These are phyloP conservation scores for Pyrus communis DNA, from an alignment of 306 rosid genomes.

Conservation along the genomic window DNA sequence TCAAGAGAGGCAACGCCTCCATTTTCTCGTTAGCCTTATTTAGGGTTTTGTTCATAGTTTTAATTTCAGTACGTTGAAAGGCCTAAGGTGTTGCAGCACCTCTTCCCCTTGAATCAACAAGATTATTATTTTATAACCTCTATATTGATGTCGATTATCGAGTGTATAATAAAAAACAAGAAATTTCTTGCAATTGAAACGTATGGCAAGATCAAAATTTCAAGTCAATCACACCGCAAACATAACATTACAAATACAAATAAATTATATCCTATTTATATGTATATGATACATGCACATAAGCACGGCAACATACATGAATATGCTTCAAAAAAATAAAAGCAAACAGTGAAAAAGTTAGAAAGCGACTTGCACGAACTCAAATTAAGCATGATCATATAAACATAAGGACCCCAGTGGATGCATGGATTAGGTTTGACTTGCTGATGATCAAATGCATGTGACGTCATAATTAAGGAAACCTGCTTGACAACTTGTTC, in stretches of 20 bases:
- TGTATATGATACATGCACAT: background rate
- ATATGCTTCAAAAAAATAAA: background rate
- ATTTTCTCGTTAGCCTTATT: too few relatives aligned
- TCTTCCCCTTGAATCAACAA: background rate
- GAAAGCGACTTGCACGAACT: constrained; percentile 10
- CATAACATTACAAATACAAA: background rate
- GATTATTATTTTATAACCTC: background rate
- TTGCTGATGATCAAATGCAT: constrained; percentile 20
- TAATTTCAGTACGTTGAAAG: too few relatives aligned
- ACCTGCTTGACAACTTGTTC: constrained; percentile 26
- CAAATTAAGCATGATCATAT: background rate
- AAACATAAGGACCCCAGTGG: constrained; percentile 16
- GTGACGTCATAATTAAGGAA: constrained; percentile 44
- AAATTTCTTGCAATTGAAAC: too few relatives aligned
- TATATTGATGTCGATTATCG: too few relatives aligned
- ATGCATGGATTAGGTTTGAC: constrained; percentile 39
- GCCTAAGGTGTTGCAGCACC: too few relatives aligned
- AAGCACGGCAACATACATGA: background rate
- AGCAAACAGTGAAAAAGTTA: background rate
- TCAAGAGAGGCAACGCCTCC: background rate
- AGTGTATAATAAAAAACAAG: background rate
- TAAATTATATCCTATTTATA: too few relatives aligned
- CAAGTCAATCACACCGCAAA: background rate
- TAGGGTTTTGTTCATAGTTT: too few relatives aligned
- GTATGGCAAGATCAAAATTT: too few relatives aligned